phyloP scores from a whole-genome alignment of 73 alveolate genomes.

The Paramecium biaurelia region DNA sequence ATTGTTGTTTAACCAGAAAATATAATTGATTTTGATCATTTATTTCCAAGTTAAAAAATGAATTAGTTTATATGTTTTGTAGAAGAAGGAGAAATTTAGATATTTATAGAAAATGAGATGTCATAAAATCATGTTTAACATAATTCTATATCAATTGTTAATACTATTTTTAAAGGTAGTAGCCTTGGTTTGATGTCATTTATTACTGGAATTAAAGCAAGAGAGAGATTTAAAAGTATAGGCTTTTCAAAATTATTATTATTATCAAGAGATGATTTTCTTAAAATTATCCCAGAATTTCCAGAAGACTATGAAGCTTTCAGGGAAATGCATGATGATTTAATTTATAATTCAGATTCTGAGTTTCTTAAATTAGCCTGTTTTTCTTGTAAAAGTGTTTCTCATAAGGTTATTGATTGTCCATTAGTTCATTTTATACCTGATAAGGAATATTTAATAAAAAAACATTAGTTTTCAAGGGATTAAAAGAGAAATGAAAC shows the following conservation, averaged over 20 bases:
- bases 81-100: conserved; percentile 16
- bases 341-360: conserved; percentile 31
- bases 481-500: neutral
- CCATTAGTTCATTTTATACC: conserved; percentile 36
- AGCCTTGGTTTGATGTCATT: conserved; percentile 18
- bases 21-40: conserved; percentile 13
- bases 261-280: conserved; percentile 40
- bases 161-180: neutral
- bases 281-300: conserved; percentile 33
- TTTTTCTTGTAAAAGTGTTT: conserved; percentile 8
- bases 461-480: conserved; percentile 7
- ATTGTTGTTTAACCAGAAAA: conserved; percentile 39
- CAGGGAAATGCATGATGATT: conserved; percentile 54
- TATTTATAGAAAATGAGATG: conserved; percentile 22
- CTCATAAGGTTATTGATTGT: conserved; percentile 39
- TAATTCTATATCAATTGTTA: conserved; percentile 7
- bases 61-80: conserved; percentile 9
- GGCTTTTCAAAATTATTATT: conserved; percentile 46
- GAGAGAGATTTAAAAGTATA: conserved; percentile 20
- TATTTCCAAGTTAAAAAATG: neutral
- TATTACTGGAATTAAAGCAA: conserved; percentile 29
- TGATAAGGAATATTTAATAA: conserved; percentile 8
- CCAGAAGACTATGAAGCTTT: conserved; percentile 61
- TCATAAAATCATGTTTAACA: neutral
- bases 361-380: conserved; percentile 25